phyloP scores from a whole-genome alignment of 164 flowering plant species.

The Dillenia turbinata region DNA sequence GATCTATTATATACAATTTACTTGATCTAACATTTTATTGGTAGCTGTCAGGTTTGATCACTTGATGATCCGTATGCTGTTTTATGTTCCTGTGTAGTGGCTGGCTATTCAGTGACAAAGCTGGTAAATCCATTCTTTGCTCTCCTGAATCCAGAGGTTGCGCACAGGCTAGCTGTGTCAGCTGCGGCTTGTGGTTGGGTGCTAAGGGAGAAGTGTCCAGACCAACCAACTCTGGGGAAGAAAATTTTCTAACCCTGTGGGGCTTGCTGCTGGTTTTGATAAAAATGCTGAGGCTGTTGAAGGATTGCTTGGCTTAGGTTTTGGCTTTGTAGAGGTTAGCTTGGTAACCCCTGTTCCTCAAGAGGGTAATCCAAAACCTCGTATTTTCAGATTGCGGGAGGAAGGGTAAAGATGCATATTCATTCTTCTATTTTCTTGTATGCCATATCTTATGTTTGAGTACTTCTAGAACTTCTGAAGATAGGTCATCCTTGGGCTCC shows the following conservation, averaged over 20 bases:
- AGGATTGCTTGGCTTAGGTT: slow-evolving; percentile 84
- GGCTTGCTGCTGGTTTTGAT: slow-evolving; percentile 98
- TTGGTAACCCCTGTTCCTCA: slow-evolving; percentile 97
- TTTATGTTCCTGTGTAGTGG: slow-evolving; percentile 56
- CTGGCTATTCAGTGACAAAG: slow-evolving; percentile 93
- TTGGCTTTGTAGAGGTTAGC: slow-evolving; percentile 98
- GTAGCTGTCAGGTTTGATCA: background rate
- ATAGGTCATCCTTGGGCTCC: too few relatives aligned
- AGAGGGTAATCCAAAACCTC: slow-evolving; percentile 97
- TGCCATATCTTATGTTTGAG: background rate
- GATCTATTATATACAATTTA: too few relatives aligned
- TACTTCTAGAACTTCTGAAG: too few relatives aligned
- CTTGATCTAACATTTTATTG: too few relatives aligned
- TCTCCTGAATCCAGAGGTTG: slow-evolving; percentile 80
- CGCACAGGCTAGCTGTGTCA: slow-evolving; percentile 74
- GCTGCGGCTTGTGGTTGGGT: slow-evolving; percentile 98
- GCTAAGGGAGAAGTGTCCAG: slow-evolving; percentile 92
- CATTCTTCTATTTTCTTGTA: slow-evolving; percentile 6
- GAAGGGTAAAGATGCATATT: slow-evolving; percentile 69
- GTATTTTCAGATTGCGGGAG: slow-evolving; percentile 73
- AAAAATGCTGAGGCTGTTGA: slow-evolving; percentile 99
- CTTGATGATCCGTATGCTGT: background rate
- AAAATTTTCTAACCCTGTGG: slow-evolving; percentile 93
- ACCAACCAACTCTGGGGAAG: slow-evolving; percentile 88
- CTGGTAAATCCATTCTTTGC: slow-evolving; percentile 98